Conservation (phyloP, 2,329 filamentous ascomycete species). For the Lachnellula suecica region DNA sequence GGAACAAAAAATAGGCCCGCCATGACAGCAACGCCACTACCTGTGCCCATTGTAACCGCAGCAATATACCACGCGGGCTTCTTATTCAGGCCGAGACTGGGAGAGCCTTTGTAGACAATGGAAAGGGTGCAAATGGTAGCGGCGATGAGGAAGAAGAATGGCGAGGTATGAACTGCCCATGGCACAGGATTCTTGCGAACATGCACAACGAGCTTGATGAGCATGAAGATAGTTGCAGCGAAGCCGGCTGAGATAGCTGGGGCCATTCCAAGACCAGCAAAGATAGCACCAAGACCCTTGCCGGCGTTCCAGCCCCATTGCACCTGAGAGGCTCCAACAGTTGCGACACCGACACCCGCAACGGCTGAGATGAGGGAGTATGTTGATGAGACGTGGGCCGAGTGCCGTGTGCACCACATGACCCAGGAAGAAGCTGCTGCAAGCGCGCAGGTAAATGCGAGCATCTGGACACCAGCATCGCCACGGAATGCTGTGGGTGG, state of each 20-base stretch:
- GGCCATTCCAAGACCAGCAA: constrained; percentile 70
- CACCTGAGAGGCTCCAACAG: constrained; percentile 59
- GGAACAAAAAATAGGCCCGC: constrained; percentile 73
- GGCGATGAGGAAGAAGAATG: constrained; percentile 76
- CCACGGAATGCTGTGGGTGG: constrained; percentile 55
- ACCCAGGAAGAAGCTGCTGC: constrained; percentile 70
- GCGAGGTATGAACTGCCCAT: constrained; percentile 72
- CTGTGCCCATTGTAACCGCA: constrained; percentile 63
- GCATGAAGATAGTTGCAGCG: constrained; percentile 66
- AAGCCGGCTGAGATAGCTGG: constrained; percentile 66
- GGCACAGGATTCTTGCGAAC: constrained; percentile 68
- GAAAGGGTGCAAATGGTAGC: constrained; percentile 73
- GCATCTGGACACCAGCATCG: constrained; percentile 65
- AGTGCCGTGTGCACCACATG: constrained; percentile 77
- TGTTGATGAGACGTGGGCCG: constrained; percentile 71
- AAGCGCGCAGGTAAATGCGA: constrained; percentile 64
- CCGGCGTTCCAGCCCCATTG: constrained; percentile 71
- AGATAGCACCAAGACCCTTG: constrained; percentile 70
- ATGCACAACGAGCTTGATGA: constrained; percentile 72
- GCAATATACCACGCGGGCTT: constrained; percentile 69
- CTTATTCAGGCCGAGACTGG: constrained; percentile 62
- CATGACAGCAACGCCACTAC: constrained; percentile 57
- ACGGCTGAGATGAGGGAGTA: constrained; percentile 70
- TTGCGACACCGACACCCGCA: constrained; percentile 68
- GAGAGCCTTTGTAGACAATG: constrained; percentile 80